Evolutionary conservation across 208 protist species (phyloP).

Genomic region (Crithidia thermophila): DNA sequence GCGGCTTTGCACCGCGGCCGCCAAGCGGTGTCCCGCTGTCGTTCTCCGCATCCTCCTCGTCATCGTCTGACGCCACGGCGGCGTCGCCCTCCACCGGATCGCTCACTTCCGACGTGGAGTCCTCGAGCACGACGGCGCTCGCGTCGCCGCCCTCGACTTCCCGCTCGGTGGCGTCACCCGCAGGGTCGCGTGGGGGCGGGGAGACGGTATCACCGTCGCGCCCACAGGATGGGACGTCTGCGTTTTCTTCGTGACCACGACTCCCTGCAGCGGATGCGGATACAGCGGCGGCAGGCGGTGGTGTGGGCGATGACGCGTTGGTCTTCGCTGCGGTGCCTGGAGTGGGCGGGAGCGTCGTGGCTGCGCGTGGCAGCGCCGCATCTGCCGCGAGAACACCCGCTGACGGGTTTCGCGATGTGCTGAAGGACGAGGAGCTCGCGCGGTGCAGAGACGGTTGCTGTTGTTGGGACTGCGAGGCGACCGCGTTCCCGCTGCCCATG

Average conservation of each 20-base stretch:
- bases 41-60: not conserved
- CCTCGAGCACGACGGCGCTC: constrained; percentile 4
- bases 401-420: not conserved
- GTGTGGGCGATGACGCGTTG: no score
- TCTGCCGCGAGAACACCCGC: not conserved
- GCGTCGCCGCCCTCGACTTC: no score
- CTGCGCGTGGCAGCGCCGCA: not conserved
- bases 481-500: not conserved
- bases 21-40: no score
- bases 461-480: not conserved
- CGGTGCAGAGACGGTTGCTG: not conserved
- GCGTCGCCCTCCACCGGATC: not conserved
- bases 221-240: not conserved
- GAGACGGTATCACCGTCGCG: not conserved
- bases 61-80: not conserved
- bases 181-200: not conserved
- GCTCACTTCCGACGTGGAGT: constrained; percentile 5
- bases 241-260: not conserved
- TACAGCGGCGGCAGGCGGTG: no score
- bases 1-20: no score
- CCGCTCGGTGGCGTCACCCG: no score
- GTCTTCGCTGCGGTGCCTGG: not conserved
- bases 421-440: constrained; percentile 1
- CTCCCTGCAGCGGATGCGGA: not conserved
- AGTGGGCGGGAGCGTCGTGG: not conserved